Evolutionary conservation across 2,329 filamentous ascomycete genomes (phyloP).

Genomic region (Moelleriella libera): DNA sequence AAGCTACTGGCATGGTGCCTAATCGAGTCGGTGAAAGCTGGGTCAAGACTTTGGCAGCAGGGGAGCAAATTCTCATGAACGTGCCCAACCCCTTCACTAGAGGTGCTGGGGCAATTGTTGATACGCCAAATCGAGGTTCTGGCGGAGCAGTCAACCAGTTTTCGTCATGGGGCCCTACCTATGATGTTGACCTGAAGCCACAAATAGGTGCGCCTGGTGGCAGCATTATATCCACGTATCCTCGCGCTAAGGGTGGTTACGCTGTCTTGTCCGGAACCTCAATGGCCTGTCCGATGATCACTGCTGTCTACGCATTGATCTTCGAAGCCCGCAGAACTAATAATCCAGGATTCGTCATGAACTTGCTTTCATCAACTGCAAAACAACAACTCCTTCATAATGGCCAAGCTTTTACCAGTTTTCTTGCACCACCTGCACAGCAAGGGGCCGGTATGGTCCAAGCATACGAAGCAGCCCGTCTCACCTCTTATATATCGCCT

Average conservation of each 20-base stretch:
- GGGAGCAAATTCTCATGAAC: conserved; percentile 21
- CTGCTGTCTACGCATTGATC: conserved; percentile 22
- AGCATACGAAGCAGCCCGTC: conserved; percentile 38
- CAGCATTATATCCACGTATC: conserved; percentile 30
- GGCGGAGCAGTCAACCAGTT: conserved; percentile 4
- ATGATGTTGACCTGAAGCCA: conserved; percentile 24
- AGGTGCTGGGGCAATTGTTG: neutral
- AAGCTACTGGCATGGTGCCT: conserved; percentile 12
- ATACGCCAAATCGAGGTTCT: neutral
- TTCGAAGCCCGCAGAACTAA: conserved; percentile 27
- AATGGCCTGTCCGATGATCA: conserved; percentile 29
- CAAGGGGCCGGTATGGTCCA: conserved; percentile 33
- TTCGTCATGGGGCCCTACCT: conserved; percentile 26
- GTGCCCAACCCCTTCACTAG: conserved; percentile 15
- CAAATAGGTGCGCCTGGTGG: conserved; percentile 24
- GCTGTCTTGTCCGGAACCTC: conserved; percentile 30
- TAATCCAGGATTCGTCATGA: conserved; percentile 27
- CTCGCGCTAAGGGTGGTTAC: conserved; percentile 19
- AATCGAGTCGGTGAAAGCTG: conserved; percentile 30
- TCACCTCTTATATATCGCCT: conserved; percentile 32
- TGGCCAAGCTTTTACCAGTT: conserved; percentile 12
- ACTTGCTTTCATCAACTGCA: conserved; percentile 23
- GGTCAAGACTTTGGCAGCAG: conserved; percentile 22
- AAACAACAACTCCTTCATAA: conserved; percentile 28
- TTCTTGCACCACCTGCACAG: conserved; percentile 37